Conservation (phyloP, 208 protist genomes). For the Acanthamoeba castellanii region DNA sequence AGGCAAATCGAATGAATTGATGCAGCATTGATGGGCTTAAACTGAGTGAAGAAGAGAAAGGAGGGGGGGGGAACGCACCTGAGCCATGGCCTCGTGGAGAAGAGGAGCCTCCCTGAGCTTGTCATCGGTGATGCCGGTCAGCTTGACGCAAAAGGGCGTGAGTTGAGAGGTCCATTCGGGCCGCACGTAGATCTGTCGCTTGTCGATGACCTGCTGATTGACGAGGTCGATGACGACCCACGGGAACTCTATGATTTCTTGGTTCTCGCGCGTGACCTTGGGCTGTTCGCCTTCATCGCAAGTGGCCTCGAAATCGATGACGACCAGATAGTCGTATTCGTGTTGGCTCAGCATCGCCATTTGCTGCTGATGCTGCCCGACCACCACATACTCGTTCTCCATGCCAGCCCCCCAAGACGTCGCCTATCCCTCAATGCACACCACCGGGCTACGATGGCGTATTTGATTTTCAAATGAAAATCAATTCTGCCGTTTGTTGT, state of each 20-base stretch:
- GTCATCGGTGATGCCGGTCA: constrained; percentile 76
- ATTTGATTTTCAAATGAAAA: neutral
- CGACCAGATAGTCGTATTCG: constrained; percentile 56
- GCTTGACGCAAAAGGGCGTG: constrained; percentile 66
- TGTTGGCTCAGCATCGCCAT: neutral
- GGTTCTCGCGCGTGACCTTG: constrained; percentile 57
- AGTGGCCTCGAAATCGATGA: constrained; percentile 70
- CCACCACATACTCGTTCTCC: constrained; percentile 13
- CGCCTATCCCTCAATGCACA: neutral
- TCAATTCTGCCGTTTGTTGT: too few species aligned
- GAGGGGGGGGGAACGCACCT: neutral
- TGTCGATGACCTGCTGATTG: constrained; percentile 33
- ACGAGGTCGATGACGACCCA: constrained; percentile 71
- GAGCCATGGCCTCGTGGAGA: constrained; percentile 50
- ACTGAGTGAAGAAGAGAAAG: neutral
- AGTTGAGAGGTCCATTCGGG: constrained; percentile 68
- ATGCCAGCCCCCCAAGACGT: neutral
- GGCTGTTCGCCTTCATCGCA: constrained; percentile 65
- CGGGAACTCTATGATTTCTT: constrained; percentile 81
- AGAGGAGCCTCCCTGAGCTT: constrained; percentile 2
- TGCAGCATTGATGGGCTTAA: neutral
- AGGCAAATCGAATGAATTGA: neutral
- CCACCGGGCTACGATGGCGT: neutral
- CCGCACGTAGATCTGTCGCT: constrained; percentile 64
- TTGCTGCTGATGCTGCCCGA: neutral